Percentiles rank a stretch among this genome's conserved stretches.
Conservation (phyloP, 169 alveolate genomes). For the Toxoplasma gondii region DNA sequence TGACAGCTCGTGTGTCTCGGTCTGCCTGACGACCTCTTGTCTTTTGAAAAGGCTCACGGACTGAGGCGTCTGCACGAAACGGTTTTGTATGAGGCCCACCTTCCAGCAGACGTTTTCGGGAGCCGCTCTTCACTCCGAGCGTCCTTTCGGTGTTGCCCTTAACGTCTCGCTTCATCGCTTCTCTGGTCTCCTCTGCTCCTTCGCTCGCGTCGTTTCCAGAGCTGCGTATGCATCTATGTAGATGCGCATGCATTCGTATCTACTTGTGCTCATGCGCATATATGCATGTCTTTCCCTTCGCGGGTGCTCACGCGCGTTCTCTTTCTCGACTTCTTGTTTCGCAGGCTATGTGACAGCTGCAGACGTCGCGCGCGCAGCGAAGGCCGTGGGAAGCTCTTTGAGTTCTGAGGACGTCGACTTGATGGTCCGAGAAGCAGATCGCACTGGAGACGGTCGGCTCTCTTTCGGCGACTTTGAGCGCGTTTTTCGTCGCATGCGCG, state of each 20-base stretch:
- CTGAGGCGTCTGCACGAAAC: too few relatives aligned
- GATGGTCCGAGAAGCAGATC: conserved; percentile 25
- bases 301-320: too few relatives aligned
- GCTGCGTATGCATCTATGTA: neutral
- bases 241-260: neutral
- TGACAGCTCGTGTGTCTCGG: neutral
- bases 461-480: neutral
- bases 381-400: neutral
- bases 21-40: too few relatives aligned
- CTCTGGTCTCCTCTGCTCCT: neutral
- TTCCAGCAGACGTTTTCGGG: neutral
- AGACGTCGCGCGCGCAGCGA: neutral
- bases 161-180: neutral
- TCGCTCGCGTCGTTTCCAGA: too few relatives aligned
- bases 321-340: too few relatives aligned
- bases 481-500: neutral
- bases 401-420: neutral
- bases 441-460: neutral
- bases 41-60: too few relatives aligned
- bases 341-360: conserved; percentile 19
- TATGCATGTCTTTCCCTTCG: neutral
- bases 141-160: too few relatives aligned
- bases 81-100: too few relatives aligned
- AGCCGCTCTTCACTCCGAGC: too few relatives aligned
- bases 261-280: neutral